Conservation (phyloP, 2,329 filamentous ascomycete genomes). For the Fusarium sp. region DNA sequence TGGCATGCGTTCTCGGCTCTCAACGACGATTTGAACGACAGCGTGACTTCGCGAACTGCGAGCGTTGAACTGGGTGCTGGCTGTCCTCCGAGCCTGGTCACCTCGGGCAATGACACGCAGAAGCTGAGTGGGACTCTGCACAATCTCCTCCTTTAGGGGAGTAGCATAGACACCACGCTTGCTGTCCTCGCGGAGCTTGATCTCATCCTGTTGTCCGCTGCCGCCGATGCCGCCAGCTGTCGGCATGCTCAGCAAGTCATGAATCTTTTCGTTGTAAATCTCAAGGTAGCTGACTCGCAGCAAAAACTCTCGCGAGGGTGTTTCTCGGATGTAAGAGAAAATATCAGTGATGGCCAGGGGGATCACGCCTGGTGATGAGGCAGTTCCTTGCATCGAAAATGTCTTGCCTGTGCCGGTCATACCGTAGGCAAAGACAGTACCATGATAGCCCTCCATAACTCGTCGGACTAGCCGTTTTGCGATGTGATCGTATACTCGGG, state of each 20-base stretch:
- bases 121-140: conserved; percentile 96
- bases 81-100: conserved; percentile 88
- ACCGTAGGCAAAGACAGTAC: conserved; percentile 97
- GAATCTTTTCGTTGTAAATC: conserved; percentile 98
- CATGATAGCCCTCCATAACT: conserved; percentile 99
- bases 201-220: conserved; percentile 81
- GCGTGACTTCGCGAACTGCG: conserved; percentile 98
- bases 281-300: conserved; percentile 97
- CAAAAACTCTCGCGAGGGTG: conserved; percentile 92
- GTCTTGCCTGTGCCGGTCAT: conserved; percentile 99
- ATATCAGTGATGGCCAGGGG: conserved; percentile 98
- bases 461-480: conserved; percentile 94
- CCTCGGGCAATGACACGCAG: conserved; percentile 94
- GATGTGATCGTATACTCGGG: conserved; percentile 91
- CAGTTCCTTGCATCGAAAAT: conserved; percentile 99
- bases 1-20: conserved; percentile 88
- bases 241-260: conserved; percentile 88
- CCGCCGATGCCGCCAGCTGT: conserved; percentile 67
- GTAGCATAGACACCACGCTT: conserved; percentile 97
- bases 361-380: conserved; percentile 94
- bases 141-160: conserved; percentile 96
- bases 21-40: conserved; percentile 98
- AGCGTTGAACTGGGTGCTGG: conserved; percentile 96
- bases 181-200: conserved; percentile 95
- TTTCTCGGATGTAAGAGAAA: conserved; percentile 98